Percentiles rank a stretch among this genome's conserved stretches.
Evolutionary conservation across 106 monocot genomes (phyloP).

Genomic region (Posidonia australis): DNA sequence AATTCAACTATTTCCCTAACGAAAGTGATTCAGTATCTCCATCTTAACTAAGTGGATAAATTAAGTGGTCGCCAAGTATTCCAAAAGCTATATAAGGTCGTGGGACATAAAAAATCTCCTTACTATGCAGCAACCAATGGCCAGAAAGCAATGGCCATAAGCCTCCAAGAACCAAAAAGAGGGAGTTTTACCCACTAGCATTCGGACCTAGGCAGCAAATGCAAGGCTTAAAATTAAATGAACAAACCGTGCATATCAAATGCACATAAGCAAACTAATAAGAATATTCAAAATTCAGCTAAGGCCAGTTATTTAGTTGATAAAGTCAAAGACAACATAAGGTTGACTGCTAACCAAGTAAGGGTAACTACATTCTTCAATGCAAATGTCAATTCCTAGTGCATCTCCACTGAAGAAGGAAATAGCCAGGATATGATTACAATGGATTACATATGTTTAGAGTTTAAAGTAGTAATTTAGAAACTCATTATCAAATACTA

Average conservation of each 20-base stretch:
- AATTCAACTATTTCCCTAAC: conserved; percentile 68
- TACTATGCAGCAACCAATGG: conserved; percentile 82
- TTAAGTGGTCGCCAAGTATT: conserved; percentile 93
- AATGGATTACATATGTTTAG: too few relatives aligned
- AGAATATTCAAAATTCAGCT: too few relatives aligned
- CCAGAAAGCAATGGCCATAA: conserved; percentile 93
- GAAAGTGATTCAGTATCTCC: conserved; percentile 77
- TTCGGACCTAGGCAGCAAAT: conserved; percentile 64
- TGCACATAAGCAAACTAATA: too few relatives aligned
- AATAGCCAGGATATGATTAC: too few relatives aligned
- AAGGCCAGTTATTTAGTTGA: too few relatives aligned
- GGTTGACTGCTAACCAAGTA: too few relatives aligned
- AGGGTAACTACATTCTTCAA: too few relatives aligned
- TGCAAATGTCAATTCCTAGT: too few relatives aligned
- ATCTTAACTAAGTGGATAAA: conserved; percentile 79
- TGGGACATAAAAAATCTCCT: conserved; percentile 98
- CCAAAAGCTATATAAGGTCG: conserved; percentile 94
- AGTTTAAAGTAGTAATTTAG: too few relatives aligned
- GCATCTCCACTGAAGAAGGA: too few relatives aligned
- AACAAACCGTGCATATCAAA: background rate
- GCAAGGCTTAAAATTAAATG: conserved; percentile 54
- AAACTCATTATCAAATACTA: too few relatives aligned
- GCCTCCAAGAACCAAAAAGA: conserved; percentile 93
- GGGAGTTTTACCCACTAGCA: conserved; percentile 97
- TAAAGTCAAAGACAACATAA: too few relatives aligned